A percentile compares a stretch with the other conserved stretches of the same genome.
Conservation (phyloP, 2,329 filamentous ascomycete species). For the Calycina marina region DNA sequence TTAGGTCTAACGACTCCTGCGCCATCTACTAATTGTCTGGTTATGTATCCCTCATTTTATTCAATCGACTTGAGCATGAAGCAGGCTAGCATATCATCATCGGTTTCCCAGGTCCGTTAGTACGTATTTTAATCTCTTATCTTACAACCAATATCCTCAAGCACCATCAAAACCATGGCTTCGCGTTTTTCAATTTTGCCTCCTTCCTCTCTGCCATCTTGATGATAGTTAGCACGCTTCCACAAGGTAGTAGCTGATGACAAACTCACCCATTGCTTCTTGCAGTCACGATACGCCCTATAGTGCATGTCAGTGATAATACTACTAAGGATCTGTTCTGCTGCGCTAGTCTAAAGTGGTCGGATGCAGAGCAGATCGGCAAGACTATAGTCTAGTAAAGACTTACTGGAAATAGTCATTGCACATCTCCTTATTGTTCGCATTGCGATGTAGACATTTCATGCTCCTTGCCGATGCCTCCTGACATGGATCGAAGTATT, state of each 20-base stretch:
- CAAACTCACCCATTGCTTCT: constrained; percentile 79
- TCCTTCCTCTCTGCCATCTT: constrained; percentile 32
- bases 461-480: constrained; percentile 78
- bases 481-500: constrained; percentile 92
- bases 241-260: not conserved
- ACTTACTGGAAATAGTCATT: constrained; percentile 87
- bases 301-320: constrained; percentile 2
- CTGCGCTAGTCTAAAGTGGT: not conserved
- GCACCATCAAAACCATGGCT: constrained; percentile 19
- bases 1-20: no score
- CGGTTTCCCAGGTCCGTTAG: no score
- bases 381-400: not conserved
- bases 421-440: constrained; percentile 78
- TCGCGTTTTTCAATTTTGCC: constrained; percentile 25
- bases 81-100: no score
- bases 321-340: not conserved
- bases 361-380: not conserved
- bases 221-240: constrained; percentile 2
- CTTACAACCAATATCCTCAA: constrained; percentile 7
- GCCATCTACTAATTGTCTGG: no score
- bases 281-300: constrained; percentile 88
- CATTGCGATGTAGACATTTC: constrained; percentile 77
- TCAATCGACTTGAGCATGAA: no score
- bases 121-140: not conserved
- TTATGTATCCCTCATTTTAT: no score